Evolutionary conservation across 148 eudicot genomes (phyloP), one percentile per base, ranked within the genome.

Genomic region (Fagopyrum homotropicum): DNA sequence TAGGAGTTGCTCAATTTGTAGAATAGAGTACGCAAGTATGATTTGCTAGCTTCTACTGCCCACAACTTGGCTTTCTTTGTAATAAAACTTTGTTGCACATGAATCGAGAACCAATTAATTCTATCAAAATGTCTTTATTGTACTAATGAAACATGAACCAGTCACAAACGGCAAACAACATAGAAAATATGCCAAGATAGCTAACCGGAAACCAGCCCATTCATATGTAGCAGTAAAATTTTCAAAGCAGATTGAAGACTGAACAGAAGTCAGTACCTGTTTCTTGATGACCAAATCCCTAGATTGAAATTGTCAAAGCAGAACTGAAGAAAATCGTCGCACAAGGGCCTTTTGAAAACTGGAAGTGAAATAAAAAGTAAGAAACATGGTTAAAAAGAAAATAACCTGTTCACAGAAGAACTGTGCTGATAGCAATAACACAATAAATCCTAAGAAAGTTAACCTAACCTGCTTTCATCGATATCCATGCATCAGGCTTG

Each of bases 231-330:
- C 40, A 35, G 40, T 35, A 35, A 35, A 35, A 35, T 35, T 35
- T 1, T 35, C 40, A 35, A 35, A 35, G 40, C 40, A 35, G 2
- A 35, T 35, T 35, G 40, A 35, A 35, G 40, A 2, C 40, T 2
- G 40, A 35, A 35, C 73, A 77, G 56, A 74, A 73, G 40, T 35
- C 40, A 35, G 44, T 89, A 92, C 98, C 82, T 89, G 44, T 90
- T 78, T 87, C 97, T 88, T 69, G 99, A 95, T 60, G 99, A 92
- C 99, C 97, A 92, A 73, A 95, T 85, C 7, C 87, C 99, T 43
- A 95, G 92, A 63, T 90, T 81, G 74, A 95, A 95, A 75, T 84
- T 90, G 83, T 90, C 93, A 79, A 92, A 89, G 83, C 97, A 95
- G 83, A 95, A 95, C 79, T 81, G 77, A 80, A 95, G 77, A 80